These are phyloP conservation scores for Exophiala bonariae DNA, from an alignment of 2,329 filamentous ascomycete genomes.

Conservation along the genomic window DNA sequence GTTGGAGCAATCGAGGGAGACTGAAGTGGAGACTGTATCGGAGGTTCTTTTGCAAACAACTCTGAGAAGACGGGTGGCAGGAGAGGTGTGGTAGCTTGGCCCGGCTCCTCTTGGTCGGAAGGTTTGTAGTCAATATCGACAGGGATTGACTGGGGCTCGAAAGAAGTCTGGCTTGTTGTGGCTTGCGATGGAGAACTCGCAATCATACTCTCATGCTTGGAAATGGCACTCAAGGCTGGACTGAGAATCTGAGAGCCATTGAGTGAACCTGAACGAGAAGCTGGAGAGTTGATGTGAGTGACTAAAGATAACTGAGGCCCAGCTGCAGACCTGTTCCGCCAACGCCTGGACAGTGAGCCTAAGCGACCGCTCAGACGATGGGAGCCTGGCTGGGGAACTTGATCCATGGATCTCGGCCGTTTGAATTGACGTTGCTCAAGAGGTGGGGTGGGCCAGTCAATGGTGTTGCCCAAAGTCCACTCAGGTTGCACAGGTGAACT, in stretches of 20 bases:
- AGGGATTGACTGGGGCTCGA: constrained; percentile 49
- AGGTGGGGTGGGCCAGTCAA: constrained; percentile 16
- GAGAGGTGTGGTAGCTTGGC: constrained; percentile 77
- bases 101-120: constrained; percentile 54
- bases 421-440: constrained; percentile 44
- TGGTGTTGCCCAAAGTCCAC: constrained; percentile 20
- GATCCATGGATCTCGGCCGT: constrained; percentile 61
- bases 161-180: constrained; percentile 55
- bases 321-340: constrained; percentile 50
- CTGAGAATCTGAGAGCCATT: constrained; percentile 39
- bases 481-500: constrained; percentile 17
- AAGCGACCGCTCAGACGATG: constrained; percentile 65
- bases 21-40: constrained; percentile 77
- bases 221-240: constrained; percentile 36
- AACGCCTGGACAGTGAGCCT: constrained; percentile 55
- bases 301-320: constrained; percentile 56
- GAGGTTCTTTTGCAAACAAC: constrained; percentile 51
- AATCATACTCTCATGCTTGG: constrained; percentile 52
- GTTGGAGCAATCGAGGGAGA: constrained; percentile 76
- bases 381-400: constrained; percentile 62
- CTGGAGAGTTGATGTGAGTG: constrained; percentile 59
- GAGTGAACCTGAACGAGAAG: constrained; percentile 44
- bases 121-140: constrained; percentile 57
- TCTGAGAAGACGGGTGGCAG: constrained; percentile 77
- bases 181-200: constrained; percentile 65